Evolutionary conservation across 2,329 filamentous ascomycete species (phyloP).

Genomic region (Pseudogymnoascus sp.): DNA sequence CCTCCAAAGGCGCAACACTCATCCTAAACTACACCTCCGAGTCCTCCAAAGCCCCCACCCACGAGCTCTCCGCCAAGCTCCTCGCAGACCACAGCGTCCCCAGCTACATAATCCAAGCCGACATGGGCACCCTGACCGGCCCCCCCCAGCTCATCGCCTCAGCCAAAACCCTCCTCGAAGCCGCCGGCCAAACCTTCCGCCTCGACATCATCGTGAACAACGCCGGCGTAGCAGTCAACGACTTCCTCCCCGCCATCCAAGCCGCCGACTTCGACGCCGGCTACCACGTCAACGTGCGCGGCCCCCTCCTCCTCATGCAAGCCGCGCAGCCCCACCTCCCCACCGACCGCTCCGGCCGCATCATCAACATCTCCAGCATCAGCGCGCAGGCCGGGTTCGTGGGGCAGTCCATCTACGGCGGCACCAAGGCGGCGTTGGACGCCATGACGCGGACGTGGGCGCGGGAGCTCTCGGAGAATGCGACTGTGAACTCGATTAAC

Average conservation of each 20-base stretch:
- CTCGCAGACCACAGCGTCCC: conserved; percentile 47
- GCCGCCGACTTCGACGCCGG: conserved; percentile 59
- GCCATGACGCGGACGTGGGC: conserved; percentile 63
- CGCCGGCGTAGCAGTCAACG: conserved; percentile 63
- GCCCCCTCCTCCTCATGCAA: conserved; percentile 69
- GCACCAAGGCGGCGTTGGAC: conserved; percentile 58
- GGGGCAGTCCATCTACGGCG: conserved; percentile 53
- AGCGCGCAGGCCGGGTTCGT: conserved; percentile 48
- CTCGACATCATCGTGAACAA: conserved; percentile 87
- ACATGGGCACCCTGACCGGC: conserved; percentile 55
- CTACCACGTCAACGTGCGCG: conserved; percentile 75
- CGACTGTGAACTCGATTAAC: conserved; percentile 58
- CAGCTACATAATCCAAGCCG: conserved; percentile 58
- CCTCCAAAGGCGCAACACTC: conserved; percentile 54
- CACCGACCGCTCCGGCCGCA: conserved; percentile 54
- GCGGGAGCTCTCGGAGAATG: conserved; percentile 50
- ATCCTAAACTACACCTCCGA: conserved; percentile 60
- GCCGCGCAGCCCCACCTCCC: conserved; percentile 63
- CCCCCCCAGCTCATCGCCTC: conserved; percentile 50
- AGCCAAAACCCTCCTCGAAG: conserved; percentile 31
- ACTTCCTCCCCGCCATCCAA: conserved; percentile 52
- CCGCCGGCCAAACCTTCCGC: conserved; percentile 46
- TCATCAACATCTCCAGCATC: conserved; percentile 54
- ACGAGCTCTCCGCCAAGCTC: conserved; percentile 48
- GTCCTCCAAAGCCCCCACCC: conserved; percentile 43